Evolutionary conservation across 176 grass and related monocot genomes (phyloP).

Genomic region (Stipa capillata): DNA sequence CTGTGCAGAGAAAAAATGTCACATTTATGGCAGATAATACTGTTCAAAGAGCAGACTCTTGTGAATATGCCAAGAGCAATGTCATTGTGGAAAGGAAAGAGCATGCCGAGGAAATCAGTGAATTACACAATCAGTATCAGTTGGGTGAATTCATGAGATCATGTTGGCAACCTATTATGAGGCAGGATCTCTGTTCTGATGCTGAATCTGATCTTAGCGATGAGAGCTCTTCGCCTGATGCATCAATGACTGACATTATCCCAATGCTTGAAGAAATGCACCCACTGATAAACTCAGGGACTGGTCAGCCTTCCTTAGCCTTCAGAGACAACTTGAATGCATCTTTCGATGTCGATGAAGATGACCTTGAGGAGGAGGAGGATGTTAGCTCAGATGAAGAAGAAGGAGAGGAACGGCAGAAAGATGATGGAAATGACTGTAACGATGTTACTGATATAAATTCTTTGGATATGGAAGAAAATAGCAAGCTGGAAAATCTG

Average conservation of each 20-base stretch:
- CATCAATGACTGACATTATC: constrained; percentile 67
- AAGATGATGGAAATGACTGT: constrained; percentile 10
- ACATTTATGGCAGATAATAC: background rate
- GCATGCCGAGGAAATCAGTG: background rate
- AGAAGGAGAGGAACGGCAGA: constrained; percentile 6
- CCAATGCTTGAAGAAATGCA: constrained; percentile 65
- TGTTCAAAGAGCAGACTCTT: background rate
- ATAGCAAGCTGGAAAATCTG: constrained; percentile 13
- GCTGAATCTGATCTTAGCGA: constrained; percentile 32
- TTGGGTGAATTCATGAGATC: constrained; percentile 48
- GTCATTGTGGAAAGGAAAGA: constrained; percentile 11
- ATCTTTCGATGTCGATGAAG: constrained; percentile 23
- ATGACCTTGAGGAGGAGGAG: constrained; percentile 16
- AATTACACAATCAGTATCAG: constrained; percentile 16
- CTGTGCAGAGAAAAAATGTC: background rate
- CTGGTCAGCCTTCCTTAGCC: constrained; percentile 5
- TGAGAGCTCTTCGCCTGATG: constrained; percentile 56
- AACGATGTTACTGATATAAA: constrained; percentile 23
- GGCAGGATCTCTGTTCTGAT: constrained; percentile 23
- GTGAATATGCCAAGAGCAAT: background rate
- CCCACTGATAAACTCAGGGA: constrained; percentile 15
- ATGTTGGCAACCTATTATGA: constrained; percentile 45
- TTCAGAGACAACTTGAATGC: constrained; percentile 13
- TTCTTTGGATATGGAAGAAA: constrained; percentile 23
- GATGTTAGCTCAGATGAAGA: constrained; percentile 34